phyloP scores from a whole-genome alignment of 495 filamentous ascomycete genomes.

The Aspergillus haitiensis region DNA sequence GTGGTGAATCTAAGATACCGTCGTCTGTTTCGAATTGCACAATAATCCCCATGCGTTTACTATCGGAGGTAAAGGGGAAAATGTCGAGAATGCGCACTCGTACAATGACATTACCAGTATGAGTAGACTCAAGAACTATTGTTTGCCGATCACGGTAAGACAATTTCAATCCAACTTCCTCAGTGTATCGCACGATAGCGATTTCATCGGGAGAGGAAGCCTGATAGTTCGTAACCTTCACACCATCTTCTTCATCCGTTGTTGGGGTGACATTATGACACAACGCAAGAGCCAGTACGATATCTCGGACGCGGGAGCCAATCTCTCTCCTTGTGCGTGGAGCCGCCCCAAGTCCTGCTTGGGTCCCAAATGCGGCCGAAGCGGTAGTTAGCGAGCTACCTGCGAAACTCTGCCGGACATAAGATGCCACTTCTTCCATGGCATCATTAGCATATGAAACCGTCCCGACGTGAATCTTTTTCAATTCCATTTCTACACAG shows the following conservation, averaged over 20 bases:
- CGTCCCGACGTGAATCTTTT: constrained; percentile 96
- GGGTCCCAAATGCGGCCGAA: constrained; percentile 61
- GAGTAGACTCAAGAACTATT: constrained; percentile 78
- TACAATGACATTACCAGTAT: constrained; percentile 73
- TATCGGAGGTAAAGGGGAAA: constrained; percentile 96
- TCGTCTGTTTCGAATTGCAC: constrained; percentile 70
- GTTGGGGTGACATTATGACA: constrained; percentile 99
- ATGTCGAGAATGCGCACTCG: constrained; percentile 89
- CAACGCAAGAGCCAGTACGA: constrained; percentile 85
- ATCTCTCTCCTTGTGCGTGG: constrained; percentile 90
- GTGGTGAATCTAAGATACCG: constrained; percentile 31
- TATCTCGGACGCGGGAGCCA: constrained; percentile 84
- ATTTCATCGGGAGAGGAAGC: constrained; percentile 98
- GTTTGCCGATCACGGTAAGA: constrained; percentile 80
- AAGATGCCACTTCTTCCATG: constrained; percentile 92
- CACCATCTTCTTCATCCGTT: constrained; percentile 74
- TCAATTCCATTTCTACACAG: constrained; percentile 85
- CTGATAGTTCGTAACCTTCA: constrained; percentile 82
- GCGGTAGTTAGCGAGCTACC: constrained; percentile 66
- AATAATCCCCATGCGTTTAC: constrained; percentile 98
- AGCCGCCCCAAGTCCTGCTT: constrained; percentile 56
- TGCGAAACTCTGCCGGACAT: constrained; percentile 79
- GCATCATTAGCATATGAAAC: constrained; percentile 97
- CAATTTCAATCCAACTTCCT: constrained; percentile 85
- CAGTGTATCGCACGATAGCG: constrained; percentile 94